Conservation (phyloP, 2,329 filamentous ascomycete genomes). For the Fusarium sp. region DNA sequence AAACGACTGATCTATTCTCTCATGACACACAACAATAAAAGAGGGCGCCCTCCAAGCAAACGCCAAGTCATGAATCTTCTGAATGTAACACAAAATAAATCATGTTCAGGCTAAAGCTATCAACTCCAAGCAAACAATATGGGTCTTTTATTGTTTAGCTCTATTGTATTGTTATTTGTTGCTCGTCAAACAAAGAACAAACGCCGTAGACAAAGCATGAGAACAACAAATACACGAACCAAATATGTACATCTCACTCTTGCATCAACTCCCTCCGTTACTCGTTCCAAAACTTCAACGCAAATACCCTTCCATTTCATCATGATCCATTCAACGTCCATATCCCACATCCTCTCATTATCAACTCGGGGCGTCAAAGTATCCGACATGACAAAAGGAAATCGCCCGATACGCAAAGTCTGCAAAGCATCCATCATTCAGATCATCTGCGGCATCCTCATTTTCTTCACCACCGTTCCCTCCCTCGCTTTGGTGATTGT, state of each 20-base stretch:
- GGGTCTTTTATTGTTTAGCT: not conserved
- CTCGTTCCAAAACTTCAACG: not conserved
- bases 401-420: not conserved
- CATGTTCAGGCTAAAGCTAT: not conserved
- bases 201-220: not conserved
- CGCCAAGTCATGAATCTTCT: not conserved
- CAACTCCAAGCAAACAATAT: not conserved
- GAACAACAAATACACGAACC: not conserved
- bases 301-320: not conserved
- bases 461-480: not conserved
- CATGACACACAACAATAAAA: not conserved
- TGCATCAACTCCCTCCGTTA: no score
- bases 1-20: no score
- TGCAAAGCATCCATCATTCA: not conserved
- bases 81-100: not conserved
- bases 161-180: not conserved
- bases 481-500: not conserved
- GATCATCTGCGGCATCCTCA: not conserved
- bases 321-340: not conserved
- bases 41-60: not conserved
- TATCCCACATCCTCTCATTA: not conserved
- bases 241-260: not conserved
- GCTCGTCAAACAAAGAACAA: not conserved
- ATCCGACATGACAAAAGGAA: not conserved
- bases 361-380: not conserved